Base-by-base conservation (phyloP, 345 rosid genomes). In the Salix viminalis region DNA sequence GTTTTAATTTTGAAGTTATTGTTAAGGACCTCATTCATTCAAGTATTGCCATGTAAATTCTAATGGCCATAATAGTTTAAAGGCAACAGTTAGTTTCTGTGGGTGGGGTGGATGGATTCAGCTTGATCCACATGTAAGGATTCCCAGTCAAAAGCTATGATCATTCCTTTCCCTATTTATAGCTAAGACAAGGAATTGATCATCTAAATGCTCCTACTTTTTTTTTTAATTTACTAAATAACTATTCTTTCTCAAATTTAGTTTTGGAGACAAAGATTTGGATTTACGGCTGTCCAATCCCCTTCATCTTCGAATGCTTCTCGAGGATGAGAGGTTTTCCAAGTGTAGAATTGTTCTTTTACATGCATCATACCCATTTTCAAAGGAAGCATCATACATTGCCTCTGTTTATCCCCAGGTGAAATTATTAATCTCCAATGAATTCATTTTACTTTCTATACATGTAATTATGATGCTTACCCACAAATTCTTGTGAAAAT, bases 291-390 rank as follows among this genome's bases (percentile, higher is more conserved):
- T 90, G 81, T 75, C 99, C 69, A 96, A 96, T 87, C 99, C 98
- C 19, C 95, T 96, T 80, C 91, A 91, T 84, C 91, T 96, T 19
- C 88, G 94, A 81, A 77, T 65, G 26, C 75, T 96, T 73, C 92
- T 96, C 10, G 96, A 96, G 76, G 96, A 96, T 81, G 81, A 89
- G 82, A 85, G 93, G 76, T 96, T 91, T 89, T 83, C 86, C 32
- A 84, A 85, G 65, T 89, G 86, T 52, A 92, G 90, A 67, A 77
- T 96, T 3, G 95, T 96, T 81, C 92, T 96, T 74, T 86, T 96
- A 75, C 99, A 96, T 87, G 95, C 98, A 61, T 88, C 99, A 64
- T 96, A 93, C 84, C 99, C 98, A 61, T 96, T 90, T 86, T 93
- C 97, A 75, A 91, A 80, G 84, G 99, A 95, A 85, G 99, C 98